Base-by-base conservation (phyloP, 1,284 basidiomycete genomes). In the Rhodotorula sp. region DNA sequence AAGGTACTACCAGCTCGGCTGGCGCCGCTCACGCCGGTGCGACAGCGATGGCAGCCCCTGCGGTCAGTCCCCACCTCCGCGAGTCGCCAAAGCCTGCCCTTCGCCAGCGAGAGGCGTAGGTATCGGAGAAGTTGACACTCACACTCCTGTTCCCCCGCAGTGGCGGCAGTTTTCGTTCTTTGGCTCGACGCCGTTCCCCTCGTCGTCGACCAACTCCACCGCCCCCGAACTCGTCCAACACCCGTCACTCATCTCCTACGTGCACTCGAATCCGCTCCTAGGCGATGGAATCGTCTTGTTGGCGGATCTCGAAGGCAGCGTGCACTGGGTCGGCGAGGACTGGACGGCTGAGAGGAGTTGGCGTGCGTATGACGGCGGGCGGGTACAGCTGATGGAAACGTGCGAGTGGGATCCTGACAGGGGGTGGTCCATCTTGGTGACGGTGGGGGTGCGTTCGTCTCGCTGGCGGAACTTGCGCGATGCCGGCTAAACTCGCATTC, bases 391-490 rank as follows among this genome's bases (percentile, higher is more conserved):
- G 44, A 49, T 73, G 36, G 58, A 71, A 52, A 59, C 64, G 10
- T 44, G 27, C 22, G 32, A 55, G 5, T 67, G 64, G 66, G 67
- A 69, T n/a, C 55, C 56, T n/a, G 84, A 83, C 60, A 88, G 87
- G 55, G 94, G 91, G 88, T 80, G 89, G 61, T 90, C 90, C 0
- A 83, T 92, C 55, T 82, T 96, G 27, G 83, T 96, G 15, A 92
- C 90, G 2, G 84, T 96, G 32, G 94, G 93, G 36, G 91, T 92
- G 77, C 66, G 89, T 59, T 46, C n/a, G 32, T n/a, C 32, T 32
- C 29, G 13, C 20, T 27, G 61, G 13, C 15, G 1, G 3, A n/a
- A 11, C 0, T 9, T 27, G n/a, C n/a, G 0, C 22, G 29, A 17
- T n/a, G 59, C 44, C 8, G 3, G 22, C 56, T n/a, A 9, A 62